Conservation (phyloP, 1,284 basidiomycete species). For the Pseudozyma hubeiensis region DNA sequence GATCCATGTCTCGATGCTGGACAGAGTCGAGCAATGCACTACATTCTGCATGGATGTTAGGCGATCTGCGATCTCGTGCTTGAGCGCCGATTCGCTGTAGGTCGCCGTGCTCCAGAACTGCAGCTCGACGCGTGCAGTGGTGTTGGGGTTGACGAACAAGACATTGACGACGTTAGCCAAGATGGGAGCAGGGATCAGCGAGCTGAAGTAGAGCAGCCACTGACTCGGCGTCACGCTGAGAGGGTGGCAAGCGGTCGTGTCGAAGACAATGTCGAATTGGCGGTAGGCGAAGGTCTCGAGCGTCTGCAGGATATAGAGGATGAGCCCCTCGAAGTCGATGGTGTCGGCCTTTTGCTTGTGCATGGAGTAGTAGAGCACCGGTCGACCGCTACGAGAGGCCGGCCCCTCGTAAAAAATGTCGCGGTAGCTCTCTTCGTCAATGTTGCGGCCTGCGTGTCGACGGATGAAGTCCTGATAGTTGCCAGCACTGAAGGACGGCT, state of each 20-base stretch:
- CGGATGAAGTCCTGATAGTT: conserved; percentile 59
- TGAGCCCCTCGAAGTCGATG: conserved; percentile 84
- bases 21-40: conserved; percentile 39
- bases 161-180: conserved; percentile 52
- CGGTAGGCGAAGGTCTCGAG: conserved; percentile 45
- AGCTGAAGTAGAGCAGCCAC: conserved; percentile 61
- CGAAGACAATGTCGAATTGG: conserved; percentile 57
- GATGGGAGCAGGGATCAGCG: conserved; percentile 51
- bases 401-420: conserved; percentile 58
- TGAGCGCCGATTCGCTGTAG: conserved; percentile 32
- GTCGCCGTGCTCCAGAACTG: conserved; percentile 33
- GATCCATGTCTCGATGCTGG: conserved; percentile 56
- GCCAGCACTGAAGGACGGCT: conserved; percentile 31
- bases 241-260: conserved; percentile 51
- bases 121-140: conserved; percentile 43
- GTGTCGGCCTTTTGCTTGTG: conserved; percentile 79
- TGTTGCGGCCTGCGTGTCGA: conserved; percentile 51
- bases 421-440: conserved; percentile 54
- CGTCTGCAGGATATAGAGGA: conserved; percentile 68
- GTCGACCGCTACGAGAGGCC: conserved; percentile 66
- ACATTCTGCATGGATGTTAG: conserved; percentile 42
- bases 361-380: conserved; percentile 71
- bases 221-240: conserved; percentile 54
- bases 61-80: conserved; percentile 35
- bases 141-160: conserved; percentile 61